Evolutionary conservation across 495 filamentous ascomycete genomes (phyloP).

Genomic region (Lasiosphaeriaceae sp.): DNA sequence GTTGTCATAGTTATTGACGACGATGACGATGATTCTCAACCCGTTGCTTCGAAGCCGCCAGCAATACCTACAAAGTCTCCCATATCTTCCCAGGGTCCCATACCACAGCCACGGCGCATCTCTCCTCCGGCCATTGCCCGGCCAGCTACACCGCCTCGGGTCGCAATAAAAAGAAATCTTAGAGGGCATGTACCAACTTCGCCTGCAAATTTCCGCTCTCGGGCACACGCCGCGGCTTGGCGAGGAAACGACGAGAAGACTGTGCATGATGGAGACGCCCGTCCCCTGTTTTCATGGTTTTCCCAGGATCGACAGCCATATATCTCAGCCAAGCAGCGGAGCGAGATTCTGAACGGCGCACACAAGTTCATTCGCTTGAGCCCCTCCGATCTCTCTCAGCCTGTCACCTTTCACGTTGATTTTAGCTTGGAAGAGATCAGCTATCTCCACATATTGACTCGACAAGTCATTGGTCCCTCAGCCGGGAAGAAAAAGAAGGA

Average conservation of each 20-base stretch:
- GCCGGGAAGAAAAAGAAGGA: conserved; percentile 2
- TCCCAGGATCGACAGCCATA: conserved; percentile 27
- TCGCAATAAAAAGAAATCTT: not conserved
- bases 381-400: not conserved
- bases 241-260: not conserved
- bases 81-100: no score
- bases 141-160: not conserved
- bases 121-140: no score
- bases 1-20: conserved; percentile 17
- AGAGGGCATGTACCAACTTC: conserved; percentile 11
- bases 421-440: conserved; percentile 51
- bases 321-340: conserved; percentile 19
- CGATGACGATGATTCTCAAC: conserved; percentile 16
- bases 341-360: conserved; percentile 14
- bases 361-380: conserved; percentile 12
- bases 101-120: no score
- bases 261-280: not conserved
- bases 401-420: conserved; percentile 35
- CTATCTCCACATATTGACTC: conserved; percentile 6
- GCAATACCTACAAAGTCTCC: no score
- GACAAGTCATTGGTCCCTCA: not conserved
- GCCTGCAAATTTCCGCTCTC: conserved; percentile 15
- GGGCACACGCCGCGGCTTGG: conserved; percentile 12
- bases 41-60: no score
- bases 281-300: conserved; percentile 3